Percentiles rank a stretch among this genome's conserved stretches.
These are phyloP conservation scores for Kwoniella newhampshirensis DNA, from an alignment of 768 basidiomycete species.

Conservation along the genomic window DNA sequence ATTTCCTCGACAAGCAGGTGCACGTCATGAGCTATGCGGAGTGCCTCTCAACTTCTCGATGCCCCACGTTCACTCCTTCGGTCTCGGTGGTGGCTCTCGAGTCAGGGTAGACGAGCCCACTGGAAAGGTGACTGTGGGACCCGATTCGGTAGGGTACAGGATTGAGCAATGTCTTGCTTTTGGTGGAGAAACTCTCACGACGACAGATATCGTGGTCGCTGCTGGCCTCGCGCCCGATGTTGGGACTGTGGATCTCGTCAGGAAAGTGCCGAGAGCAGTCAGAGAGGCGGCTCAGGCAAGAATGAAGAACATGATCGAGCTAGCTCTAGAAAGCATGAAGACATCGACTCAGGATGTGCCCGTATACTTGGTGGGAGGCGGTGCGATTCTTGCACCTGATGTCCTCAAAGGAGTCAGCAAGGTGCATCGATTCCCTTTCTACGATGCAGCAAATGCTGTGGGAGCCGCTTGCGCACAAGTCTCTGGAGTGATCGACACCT, in stretches of 20 bases:
- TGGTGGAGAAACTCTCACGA: constrained; percentile 62
- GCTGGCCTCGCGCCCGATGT: constrained; percentile 38
- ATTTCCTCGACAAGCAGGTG: constrained; percentile 64
- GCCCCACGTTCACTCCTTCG: constrained; percentile 58
- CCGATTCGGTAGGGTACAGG: constrained; percentile 66
- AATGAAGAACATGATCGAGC: constrained; percentile 58
- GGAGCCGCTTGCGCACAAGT: constrained; percentile 63
- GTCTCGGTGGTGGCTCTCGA: constrained; percentile 66
- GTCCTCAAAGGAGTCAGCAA: constrained; percentile 60
- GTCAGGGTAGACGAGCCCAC: constrained; percentile 53
- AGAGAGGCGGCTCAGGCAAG: constrained; percentile 54
- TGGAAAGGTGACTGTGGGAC: constrained; percentile 61
- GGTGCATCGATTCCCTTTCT: constrained; percentile 59
- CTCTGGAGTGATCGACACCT: constrained; percentile 60
- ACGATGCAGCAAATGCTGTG: constrained; percentile 55
- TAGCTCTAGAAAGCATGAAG: constrained; percentile 64
- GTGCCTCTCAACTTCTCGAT: constrained; percentile 58
- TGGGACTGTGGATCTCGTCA: constrained; percentile 48
- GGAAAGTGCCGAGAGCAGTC: constrained; percentile 32
- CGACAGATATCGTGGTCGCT: constrained; percentile 64
- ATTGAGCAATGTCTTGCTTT: constrained; percentile 59
- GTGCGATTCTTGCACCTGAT: constrained; percentile 63
- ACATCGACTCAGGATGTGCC: constrained; percentile 62
- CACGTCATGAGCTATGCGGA: constrained; percentile 65
- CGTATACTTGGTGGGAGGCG: constrained; percentile 67